Base-by-base conservation (phyloP, 1,284 basidiomycete genomes). In the Rhizoctonia solani region DNA sequence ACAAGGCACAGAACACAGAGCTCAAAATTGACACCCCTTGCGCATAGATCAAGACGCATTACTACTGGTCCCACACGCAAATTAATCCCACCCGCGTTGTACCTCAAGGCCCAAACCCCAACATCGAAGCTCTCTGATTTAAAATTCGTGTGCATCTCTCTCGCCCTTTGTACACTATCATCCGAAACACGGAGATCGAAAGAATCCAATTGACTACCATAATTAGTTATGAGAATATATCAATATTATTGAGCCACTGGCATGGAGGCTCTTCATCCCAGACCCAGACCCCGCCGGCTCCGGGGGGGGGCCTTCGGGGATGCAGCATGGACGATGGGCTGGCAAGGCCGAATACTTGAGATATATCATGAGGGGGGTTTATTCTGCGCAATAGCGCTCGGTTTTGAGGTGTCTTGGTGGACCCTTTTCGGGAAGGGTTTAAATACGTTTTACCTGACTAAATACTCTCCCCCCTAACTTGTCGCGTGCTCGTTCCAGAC, bases 31-130 rank as follows among this genome's bases (percentile, higher is more conserved):
- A 61, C 3, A 6, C 41, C 4, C 29, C 14, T n/a, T 25, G 16
- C 19, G 5, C 21, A 25, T 30, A 63, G 59, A 92, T 93, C 81
- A 92, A 92, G 77, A 86, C 85, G 16, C 89, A 92, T 75, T 95
- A 95, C 76, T 94, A 88, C 72, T 90, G 86, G 86, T 87, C 86
- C 30, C 86, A 88, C 72, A 71, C 78, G 13, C 77, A 91, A 81
- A 84, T 90, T 75, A 92, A 92, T 75, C 87, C 87, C 4, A 83
- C 82, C 11, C 82, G 88, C 46, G 79, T 95, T 71, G 87, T 95
- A 2, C 88, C 92, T 8, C 77, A 82, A 13, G 92, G 92, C 0
- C 92, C 92, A 0, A 77, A 85, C 59, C 87, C 87, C 1, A 75
- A 86, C 72, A 87, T 95, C 69, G 82, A 87, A 74, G 84, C 89